Evolutionary conservation across 345 rosid genomes (phyloP).

Genomic region (Turnera subulata): DNA sequence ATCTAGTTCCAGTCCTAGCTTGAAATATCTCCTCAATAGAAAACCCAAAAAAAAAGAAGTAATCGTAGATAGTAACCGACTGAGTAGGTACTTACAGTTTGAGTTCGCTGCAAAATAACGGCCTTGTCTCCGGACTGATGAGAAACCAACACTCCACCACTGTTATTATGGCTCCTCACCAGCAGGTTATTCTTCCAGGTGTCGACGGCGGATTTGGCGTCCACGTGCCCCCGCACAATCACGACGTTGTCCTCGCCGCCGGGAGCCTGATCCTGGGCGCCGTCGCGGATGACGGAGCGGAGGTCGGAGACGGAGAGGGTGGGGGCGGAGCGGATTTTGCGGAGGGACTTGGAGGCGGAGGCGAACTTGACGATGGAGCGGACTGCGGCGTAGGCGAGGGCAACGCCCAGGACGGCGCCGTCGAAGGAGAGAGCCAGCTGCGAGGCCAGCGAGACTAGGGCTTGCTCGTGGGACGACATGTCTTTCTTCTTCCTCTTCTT

Average conservation of each 20-base stretch:
- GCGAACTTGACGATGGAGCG: conserved; percentile 47
- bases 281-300: conserved; percentile 42
- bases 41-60: background rate
- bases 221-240: conserved; percentile 62
- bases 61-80: background rate
- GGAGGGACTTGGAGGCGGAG: conserved; percentile 50
- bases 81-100: conserved; percentile 44
- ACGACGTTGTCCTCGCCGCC: conserved; percentile 33
- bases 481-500: too few relatives aligned
- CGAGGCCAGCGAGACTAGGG: conserved; percentile 41
- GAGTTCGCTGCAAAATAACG: conserved; percentile 71
- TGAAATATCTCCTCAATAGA: too few relatives aligned
- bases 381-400: conserved; percentile 62
- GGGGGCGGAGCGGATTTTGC: conserved; percentile 50
- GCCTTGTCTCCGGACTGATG: conserved; percentile 79
- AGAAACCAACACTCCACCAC: conserved; percentile 42
- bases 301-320: conserved; percentile 54
- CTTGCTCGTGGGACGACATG: conserved; percentile 79
- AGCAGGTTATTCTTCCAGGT: conserved; percentile 34
- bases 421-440: conserved; percentile 77
- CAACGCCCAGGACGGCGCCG: conserved; percentile 77
- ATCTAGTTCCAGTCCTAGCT: too few relatives aligned
- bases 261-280: conserved; percentile 1
- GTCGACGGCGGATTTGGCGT: conserved; percentile 42
- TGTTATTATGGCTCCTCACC: conserved; percentile 27